phyloP scores from a whole-genome alignment of 2,329 filamentous ascomycete species.

The Pezicula carpinea region DNA sequence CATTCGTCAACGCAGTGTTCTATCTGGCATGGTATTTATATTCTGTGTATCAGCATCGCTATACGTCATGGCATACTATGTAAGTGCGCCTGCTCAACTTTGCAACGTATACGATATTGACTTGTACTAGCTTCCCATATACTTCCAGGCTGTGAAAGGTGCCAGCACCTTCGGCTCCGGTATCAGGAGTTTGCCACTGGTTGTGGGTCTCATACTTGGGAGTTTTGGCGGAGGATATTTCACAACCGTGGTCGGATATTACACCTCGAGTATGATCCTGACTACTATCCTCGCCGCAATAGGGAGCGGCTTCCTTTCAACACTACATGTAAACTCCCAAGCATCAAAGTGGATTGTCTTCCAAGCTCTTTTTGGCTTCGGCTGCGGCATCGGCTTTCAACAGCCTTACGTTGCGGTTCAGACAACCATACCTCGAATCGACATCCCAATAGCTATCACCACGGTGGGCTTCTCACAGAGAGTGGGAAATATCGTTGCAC shows the following conservation, averaged over 20 bases:
- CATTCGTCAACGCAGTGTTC: constrained; percentile 32
- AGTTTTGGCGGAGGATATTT: constrained; percentile 27
- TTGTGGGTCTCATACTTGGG: constrained; percentile 28
- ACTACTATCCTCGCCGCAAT: constrained; percentile 26
- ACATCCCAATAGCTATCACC: constrained; percentile 27
- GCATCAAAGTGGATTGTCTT: constrained; percentile 32
- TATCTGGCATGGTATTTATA: constrained; percentile 27
- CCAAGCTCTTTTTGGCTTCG: constrained; percentile 24
- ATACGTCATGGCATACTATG: too few relatives aligned
- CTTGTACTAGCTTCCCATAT: constrained; percentile 41
- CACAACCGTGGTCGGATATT: constrained; percentile 25
- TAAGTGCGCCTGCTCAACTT: constrained; percentile 13
- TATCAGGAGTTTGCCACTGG: constrained; percentile 30
- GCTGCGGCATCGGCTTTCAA: constrained; percentile 27
- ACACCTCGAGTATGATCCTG: constrained; percentile 20
- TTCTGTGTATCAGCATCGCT: constrained; percentile 13
- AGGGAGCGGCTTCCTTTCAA: constrained; percentile 37
- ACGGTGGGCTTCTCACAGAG: constrained; percentile 32
- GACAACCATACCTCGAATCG: constrained; percentile 16
- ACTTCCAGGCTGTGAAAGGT: constrained; percentile 42
- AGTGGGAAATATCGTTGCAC: constrained; percentile 32
- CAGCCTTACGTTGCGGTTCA: constrained; percentile 25
- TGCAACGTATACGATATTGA: constrained; percentile 36
- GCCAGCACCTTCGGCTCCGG: constrained; percentile 34
- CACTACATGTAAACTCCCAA: constrained; percentile 29